Conservation (phyloP, 2,329 filamentous ascomycete species). For the Raffaelea albimanens region DNA sequence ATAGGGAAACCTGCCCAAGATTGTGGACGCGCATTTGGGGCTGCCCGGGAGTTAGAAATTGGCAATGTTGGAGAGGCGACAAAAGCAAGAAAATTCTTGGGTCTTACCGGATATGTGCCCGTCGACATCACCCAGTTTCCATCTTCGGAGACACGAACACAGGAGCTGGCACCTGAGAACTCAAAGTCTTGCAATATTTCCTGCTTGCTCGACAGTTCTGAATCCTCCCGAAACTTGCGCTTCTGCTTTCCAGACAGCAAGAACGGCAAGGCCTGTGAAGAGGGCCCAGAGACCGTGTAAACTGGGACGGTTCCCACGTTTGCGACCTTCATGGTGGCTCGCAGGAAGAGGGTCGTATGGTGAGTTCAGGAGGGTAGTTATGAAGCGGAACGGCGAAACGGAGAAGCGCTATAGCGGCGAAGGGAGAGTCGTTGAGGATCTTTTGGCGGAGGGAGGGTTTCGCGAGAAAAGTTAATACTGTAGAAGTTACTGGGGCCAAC, state of each 20-base stretch:
- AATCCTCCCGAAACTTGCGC: conserved; percentile 81
- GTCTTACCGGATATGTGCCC: conserved; percentile 51
- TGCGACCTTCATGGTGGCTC: conserved; percentile 14
- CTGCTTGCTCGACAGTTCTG: conserved; percentile 86
- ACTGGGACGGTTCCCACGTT: conserved; percentile 15
- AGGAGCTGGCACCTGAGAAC: conserved; percentile 75
- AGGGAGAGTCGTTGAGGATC: no score
- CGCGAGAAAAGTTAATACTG: no score
- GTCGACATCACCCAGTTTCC: conserved; percentile 97
- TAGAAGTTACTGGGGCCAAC: no score
- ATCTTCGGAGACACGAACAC: conserved; percentile 85
- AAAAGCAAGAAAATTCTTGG: no score
- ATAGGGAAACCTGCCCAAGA: conserved; percentile 85
- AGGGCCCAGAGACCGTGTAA: conserved; percentile 89
- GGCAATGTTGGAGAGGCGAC: not conserved
- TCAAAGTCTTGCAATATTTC: conserved; percentile 96
- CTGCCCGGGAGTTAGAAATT: conserved; percentile 1
- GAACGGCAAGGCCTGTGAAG: conserved; percentile 80
- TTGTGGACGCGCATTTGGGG: conserved; percentile 89
- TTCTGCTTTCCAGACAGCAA: conserved; percentile 90
- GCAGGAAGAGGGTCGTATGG: no score
- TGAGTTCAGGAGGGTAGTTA: no score
- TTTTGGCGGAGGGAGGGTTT: no score
- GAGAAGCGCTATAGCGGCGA: no score
- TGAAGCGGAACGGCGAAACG: no score